These are phyloP conservation scores for Brasenia schreberi DNA, from an alignment of 164 flowering plant genomes.

Conservation along the genomic window DNA sequence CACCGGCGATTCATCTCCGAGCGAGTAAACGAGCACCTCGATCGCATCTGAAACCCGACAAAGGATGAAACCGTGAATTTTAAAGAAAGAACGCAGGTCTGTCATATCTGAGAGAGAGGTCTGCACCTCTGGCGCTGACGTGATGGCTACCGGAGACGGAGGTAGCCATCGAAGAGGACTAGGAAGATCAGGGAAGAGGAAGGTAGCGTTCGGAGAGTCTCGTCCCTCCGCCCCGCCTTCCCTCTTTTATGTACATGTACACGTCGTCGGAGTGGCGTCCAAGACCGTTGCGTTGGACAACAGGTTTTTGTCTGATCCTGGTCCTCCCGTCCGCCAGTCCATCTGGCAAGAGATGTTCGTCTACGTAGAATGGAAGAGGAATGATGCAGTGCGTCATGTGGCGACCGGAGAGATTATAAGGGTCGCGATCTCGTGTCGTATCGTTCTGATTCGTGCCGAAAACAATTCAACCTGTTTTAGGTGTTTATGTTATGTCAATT, in stretches of 20 bases:
- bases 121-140: constrained; percentile 10
- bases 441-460: no score
- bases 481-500: no score
- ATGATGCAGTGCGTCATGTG: no score
- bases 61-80: not conserved
- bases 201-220: no score
- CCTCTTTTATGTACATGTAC: not conserved
- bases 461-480: no score
- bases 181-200: not conserved
- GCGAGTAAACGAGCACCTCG: constrained; percentile 22
- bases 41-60: constrained; percentile 19
- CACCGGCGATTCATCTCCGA: constrained; percentile 57
- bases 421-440: no score
- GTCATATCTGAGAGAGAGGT: not conserved
- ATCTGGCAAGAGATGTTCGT: not conserved
- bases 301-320: not conserved
- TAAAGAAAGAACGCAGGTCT: not conserved
- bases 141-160: constrained; percentile 12
- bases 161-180: constrained; percentile 12
- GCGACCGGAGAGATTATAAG: no score
- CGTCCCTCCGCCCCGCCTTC: not conserved
- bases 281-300: not conserved
- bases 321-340: not conserved
- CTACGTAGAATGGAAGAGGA: no score
- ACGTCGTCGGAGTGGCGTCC: not conserved